These are phyloP conservation scores for Phanerochaete carnosa DNA, from an alignment of 768 basidiomycete genomes.

Conservation along the genomic window DNA sequence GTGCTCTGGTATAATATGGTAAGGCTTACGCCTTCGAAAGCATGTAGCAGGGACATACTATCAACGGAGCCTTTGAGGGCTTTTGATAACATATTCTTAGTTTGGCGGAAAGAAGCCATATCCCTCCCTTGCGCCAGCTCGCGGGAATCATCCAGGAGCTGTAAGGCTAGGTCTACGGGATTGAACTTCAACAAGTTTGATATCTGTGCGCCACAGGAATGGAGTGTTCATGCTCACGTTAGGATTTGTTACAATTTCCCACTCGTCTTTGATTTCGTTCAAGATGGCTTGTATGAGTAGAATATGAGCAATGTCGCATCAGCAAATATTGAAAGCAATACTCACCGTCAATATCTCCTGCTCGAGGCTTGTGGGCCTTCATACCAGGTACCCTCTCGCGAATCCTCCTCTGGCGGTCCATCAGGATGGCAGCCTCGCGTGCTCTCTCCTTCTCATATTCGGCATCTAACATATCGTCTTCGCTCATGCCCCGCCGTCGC, in stretches of 20 bases:
- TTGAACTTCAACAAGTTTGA: slow-evolving; percentile 63
- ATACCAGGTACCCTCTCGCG: slow-evolving; percentile 64
- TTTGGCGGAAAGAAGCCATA: slow-evolving; percentile 71
- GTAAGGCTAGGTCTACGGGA: slow-evolving; percentile 88
- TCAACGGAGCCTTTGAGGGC: slow-evolving; percentile 88
- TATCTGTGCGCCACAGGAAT: slow-evolving; percentile 11
- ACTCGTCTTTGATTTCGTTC: slow-evolving; percentile 83
- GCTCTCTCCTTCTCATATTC: slow-evolving; percentile 58
- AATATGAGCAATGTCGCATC: background rate
- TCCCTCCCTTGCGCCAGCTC: slow-evolving; percentile 57
- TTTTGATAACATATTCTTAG: slow-evolving; percentile 73
- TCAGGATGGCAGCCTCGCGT: slow-evolving; percentile 62
- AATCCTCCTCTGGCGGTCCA: slow-evolving; percentile 64
- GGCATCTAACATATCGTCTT: slow-evolving; percentile 50
- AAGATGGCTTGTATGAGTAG: slow-evolving; percentile 56
- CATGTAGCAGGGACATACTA: slow-evolving; percentile 48
- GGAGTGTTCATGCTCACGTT: slow-evolving; percentile 49
- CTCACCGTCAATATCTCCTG: slow-evolving; percentile 86
- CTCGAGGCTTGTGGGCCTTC: slow-evolving; percentile 48
- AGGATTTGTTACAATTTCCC: slow-evolving; percentile 83
- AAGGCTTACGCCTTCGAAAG: background rate
- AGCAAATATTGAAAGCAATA: slow-evolving; percentile 2
- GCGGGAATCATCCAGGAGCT: slow-evolving; percentile 70
- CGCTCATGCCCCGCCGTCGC: slow-evolving; percentile 48
- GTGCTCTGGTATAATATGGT: slow-evolving; percentile 51